phyloP scores from a whole-genome alignment of 2,329 filamentous ascomycete genomes.

The Falciphora oryzae region DNA sequence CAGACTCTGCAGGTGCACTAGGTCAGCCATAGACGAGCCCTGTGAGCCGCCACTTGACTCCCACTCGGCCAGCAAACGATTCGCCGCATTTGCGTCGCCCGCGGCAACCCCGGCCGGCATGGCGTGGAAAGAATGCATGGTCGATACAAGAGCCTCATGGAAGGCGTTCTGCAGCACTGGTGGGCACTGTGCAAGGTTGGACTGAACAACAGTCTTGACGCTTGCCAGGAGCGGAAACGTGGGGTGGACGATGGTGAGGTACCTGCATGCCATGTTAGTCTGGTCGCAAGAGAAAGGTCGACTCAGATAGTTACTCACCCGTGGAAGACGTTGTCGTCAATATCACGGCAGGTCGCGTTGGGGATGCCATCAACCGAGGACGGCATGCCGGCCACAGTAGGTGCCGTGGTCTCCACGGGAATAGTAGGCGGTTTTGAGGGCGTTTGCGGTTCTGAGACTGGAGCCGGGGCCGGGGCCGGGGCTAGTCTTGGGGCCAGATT shows the following conservation, averaged over 20 bases:
- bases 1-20: constrained; percentile 61
- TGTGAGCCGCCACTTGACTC: constrained; percentile 34
- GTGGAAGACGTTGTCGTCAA: constrained; percentile 40
- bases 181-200: constrained; percentile 51
- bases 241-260: constrained; percentile 59
- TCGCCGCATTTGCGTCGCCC: constrained; percentile 39
- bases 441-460: constrained; percentile 11
- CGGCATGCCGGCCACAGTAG: constrained; percentile 21
- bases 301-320: constrained; percentile 29
- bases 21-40: constrained; percentile 34
- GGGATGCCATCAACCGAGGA: constrained; percentile 21
- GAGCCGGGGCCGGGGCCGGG: constrained; percentile 14
- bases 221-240: constrained; percentile 61
- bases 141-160: constrained; percentile 53
- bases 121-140: constrained; percentile 46
- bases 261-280: constrained; percentile 34
- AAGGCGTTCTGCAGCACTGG: constrained; percentile 57
- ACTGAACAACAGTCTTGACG: constrained; percentile 49
- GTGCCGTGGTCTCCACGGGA: constrained; percentile 12
- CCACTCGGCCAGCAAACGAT: constrained; percentile 45
- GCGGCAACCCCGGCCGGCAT: constrained; percentile 4
- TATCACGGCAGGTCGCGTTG: constrained; percentile 29
- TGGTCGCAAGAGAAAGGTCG: background rate
- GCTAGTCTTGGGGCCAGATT: constrained; percentile 6
- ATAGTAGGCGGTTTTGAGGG: background rate